Base-by-base conservation (phyloP, 2,329 filamentous ascomycete species). In the Botrytis squamosa region DNA sequence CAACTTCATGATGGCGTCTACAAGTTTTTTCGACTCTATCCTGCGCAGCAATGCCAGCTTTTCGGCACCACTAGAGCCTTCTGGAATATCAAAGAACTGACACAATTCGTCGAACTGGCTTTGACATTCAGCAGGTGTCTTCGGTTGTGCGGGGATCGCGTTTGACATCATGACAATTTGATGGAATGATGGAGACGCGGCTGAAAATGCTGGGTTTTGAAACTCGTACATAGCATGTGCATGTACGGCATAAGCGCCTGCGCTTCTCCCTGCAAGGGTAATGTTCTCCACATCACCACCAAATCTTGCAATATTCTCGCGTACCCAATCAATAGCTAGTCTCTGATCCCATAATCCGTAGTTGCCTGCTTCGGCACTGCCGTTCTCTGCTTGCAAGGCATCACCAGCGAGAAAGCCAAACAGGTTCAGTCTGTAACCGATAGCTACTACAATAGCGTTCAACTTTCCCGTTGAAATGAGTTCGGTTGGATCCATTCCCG, bases 301-400 rank as follows among this genome's bases (percentile, higher is more conserved):
- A 80, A 92, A 90, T 12, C 80, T 81, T 4, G 80, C 85, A 69
- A 90, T 87, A 79, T 90, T 91, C 40, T 85, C 82, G 74, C 84
- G 83, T 44, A 91, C 85, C 89, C 89, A 92, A 73, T 84, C 82
- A 29, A 91, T 82, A 16, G 88, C 84, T 22, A 86, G 79, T 74
- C 87, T 85, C 80, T 91, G 89, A 78, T 92, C 90, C 75, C 85
- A 84, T 65, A 92, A 81, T 1, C 91, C 91, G 67, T 85, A 85
- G 80, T 72, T 72, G 29, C 70, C 70, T 36, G 52, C 49, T 57
- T 55, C 70, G 16, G 38, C 44, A 16, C 38, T 33, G 22, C 18
- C 16, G 90, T 81, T 75, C 93, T 93, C n/a, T 64, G 69, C 29
- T 62, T 73, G 42, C 62, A 71, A 42, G 64, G 49, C 73, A 52